A percentile compares a stretch with the other conserved stretches of the same genome.
Evolutionary conservation across 2,329 filamentous ascomycete genomes (phyloP).

Genomic region (Paracorniculantispora psalliotae): DNA sequence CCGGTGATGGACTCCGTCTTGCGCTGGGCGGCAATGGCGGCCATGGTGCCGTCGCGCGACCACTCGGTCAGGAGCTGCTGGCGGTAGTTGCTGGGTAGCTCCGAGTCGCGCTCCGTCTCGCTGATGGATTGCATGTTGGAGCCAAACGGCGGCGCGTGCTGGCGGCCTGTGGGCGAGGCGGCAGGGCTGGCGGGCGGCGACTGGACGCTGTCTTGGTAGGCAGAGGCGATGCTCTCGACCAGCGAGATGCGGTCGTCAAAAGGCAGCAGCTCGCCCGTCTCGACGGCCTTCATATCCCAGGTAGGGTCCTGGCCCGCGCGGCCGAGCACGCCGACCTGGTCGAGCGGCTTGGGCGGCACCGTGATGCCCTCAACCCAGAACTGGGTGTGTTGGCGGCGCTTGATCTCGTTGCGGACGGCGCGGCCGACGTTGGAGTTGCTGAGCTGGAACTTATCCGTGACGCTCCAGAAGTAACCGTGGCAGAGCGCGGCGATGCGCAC

Average conservation of each 20-base stretch:
- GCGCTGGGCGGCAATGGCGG: constrained; percentile 61
- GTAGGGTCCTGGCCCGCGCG: constrained; percentile 37
- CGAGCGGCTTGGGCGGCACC: constrained; percentile 62
- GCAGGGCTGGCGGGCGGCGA: constrained; percentile 68
- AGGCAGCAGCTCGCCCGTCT: constrained; percentile 61
- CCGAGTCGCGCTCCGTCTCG: constrained; percentile 36
- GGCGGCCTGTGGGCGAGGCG: constrained; percentile 59
- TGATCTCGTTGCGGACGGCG: constrained; percentile 71
- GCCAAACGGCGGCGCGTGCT: constrained; percentile 54
- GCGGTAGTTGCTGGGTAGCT: constrained; percentile 61
- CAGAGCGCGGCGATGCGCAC: constrained; percentile 78
- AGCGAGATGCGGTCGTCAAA: constrained; percentile 70
- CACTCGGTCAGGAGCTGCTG: constrained; percentile 77
- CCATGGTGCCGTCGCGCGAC: constrained; percentile 70
- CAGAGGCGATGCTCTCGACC: constrained; percentile 67
- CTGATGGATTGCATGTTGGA: constrained; percentile 38
- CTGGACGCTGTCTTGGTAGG: constrained; percentile 58
- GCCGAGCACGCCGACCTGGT: constrained; percentile 54
- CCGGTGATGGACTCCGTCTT: constrained; percentile 72
- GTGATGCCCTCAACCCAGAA: constrained; percentile 75
- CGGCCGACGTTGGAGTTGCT: constrained; percentile 64
- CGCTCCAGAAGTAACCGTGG: constrained; percentile 81
- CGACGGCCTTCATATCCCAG: constrained; percentile 49
- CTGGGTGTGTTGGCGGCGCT: constrained; percentile 64
- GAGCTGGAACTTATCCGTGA: constrained; percentile 74